Evolutionary conservation across 768 basidiomycete species (phyloP).

Genomic region (Asterophora lycoperdoides): DNA sequence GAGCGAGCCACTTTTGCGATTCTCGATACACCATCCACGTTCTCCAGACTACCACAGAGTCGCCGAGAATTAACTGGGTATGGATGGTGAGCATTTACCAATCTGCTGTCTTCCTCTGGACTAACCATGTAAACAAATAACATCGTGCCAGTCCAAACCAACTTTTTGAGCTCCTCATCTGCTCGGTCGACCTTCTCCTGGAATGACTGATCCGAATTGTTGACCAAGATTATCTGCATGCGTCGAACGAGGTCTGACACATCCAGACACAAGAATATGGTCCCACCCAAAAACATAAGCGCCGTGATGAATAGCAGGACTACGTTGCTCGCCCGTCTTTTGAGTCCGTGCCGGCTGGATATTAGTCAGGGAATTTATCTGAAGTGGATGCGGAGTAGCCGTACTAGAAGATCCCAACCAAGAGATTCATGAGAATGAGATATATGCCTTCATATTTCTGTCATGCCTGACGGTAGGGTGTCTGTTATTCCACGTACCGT

Average conservation of each 20-base stretch:
- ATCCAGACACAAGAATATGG: constrained; percentile 24
- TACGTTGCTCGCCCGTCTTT: constrained; percentile 14
- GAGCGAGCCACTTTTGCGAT: constrained; percentile 14
- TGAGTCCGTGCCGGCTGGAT: constrained; percentile 16
- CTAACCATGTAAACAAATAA: constrained; percentile 28
- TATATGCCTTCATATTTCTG: constrained; percentile 13
- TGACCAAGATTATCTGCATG: constrained; percentile 23
- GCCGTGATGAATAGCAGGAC: constrained; percentile 21
- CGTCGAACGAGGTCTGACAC: constrained; percentile 24
- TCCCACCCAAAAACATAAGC: constrained; percentile 25
- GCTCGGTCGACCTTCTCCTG: constrained; percentile 19
- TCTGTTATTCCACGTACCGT: constrained; percentile 11
- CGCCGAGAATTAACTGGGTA: constrained; percentile 24
- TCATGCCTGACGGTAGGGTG: background rate
- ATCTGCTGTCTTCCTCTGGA: too few relatives aligned
- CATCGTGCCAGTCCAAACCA: constrained; percentile 28
- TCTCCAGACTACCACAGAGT: constrained; percentile 29
- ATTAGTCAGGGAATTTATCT: background rate
- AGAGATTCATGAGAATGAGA: constrained; percentile 15
- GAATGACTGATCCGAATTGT: constrained; percentile 16
- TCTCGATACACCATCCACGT: constrained; percentile 23
- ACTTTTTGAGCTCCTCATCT: constrained; percentile 18
- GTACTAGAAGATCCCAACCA: constrained; percentile 13
- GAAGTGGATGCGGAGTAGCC: background rate
- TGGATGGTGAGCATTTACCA: background rate